Percentiles rank a stretch among this genome's conserved stretches.
Evolutionary conservation across 441 rosid genomes (phyloP).

Genomic region (Iberis amara): DNA sequence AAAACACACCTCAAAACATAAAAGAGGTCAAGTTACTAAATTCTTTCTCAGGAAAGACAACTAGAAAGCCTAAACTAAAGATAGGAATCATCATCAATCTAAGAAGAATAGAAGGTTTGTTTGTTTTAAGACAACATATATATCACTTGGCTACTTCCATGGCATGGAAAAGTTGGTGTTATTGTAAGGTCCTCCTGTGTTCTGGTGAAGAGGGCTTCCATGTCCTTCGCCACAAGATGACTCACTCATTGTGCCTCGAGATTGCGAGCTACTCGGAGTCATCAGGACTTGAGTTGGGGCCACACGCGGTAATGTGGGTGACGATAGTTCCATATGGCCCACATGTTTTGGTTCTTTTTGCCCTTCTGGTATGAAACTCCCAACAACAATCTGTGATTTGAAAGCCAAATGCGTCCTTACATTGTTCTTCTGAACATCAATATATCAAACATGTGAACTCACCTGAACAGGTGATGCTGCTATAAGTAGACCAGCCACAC

Average conservation of each 20-base stretch:
- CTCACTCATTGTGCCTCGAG: slow-evolving; percentile 64
- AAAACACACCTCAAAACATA: slow-evolving; percentile 9
- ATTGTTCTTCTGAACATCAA: background rate
- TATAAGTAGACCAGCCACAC: slow-evolving; percentile 65
- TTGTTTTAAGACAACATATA: background rate
- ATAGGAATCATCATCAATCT: slow-evolving; percentile 10
- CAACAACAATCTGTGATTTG: slow-evolving; percentile 57
- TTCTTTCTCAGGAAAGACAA: background rate
- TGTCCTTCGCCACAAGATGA: slow-evolving; percentile 54
- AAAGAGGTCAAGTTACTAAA: slow-evolving; percentile 14
- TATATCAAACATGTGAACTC: background rate
- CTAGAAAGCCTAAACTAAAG: slow-evolving; percentile 19
- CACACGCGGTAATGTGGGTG: slow-evolving; percentile 31
- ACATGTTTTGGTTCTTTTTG: slow-evolving; percentile 45
- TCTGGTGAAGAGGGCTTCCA: slow-evolving; percentile 68
- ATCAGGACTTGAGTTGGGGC: slow-evolving; percentile 31
- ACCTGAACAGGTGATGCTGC: slow-evolving; percentile 81
- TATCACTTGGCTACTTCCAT: slow-evolving; percentile 24
- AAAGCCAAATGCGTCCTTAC: background rate
- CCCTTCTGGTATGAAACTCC: slow-evolving; percentile 62
- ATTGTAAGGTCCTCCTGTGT: slow-evolving; percentile 37
- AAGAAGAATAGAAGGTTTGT: background rate
- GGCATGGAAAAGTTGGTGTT: slow-evolving; percentile 19
- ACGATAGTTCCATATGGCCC: slow-evolving; percentile 33
- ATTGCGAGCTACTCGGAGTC: slow-evolving; percentile 58